Evolutionary conservation across 2,329 filamentous ascomycete species (phyloP), one percentile per base, ranked within the genome.

Genomic region (Meredithiella fracta): DNA sequence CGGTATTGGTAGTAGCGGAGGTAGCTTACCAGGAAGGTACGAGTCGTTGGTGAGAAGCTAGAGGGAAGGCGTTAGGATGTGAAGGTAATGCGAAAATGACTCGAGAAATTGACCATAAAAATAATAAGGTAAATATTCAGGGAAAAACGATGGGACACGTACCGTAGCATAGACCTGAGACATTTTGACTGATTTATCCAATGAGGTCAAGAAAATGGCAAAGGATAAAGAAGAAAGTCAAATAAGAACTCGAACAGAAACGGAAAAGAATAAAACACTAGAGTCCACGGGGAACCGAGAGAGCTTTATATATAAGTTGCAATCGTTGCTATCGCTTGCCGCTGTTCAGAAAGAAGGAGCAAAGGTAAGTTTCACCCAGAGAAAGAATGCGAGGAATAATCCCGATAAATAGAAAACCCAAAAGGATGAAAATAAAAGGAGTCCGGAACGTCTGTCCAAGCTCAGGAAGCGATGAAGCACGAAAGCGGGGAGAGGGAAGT

Each of bases 1-100:
- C 22, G 23, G 47, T 53, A 37, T 58, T 61, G 23, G 8, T 49
- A n/a, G n/a, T 26, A 3, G 11, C 59, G 62, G 61, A 34, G 4
- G 25, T 22, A 23, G 55, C 70, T 64, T 74, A 94, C 90, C 90
- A 67, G 92, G 91, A 53, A 98, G 79, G 69, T 98, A 98, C 60
- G 79, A 79, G 71, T 98, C 90, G 72, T 80, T 95, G 72, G 94
- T 75, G 57, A 97, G 80, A 68, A 98, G 51, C 53, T 56, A 20
- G 29, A 34, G 2, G 17, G 44, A 40, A 44, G 5, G 40, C 37
- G 34, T 40, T 23, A 40, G 40, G 50, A 42, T 38, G 5, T 25
- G 40, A 17, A 23, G 34, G 25, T 31, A 7, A 23, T 22, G 25
- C 47, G 29, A 38, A 6, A 29, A 34, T 34, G 29, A 34, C 11